Evolutionary conservation across 768 basidiomycete genomes (phyloP), one percentile per base, ranked within the genome.

Genomic region (Auricularia cornea): DNA sequence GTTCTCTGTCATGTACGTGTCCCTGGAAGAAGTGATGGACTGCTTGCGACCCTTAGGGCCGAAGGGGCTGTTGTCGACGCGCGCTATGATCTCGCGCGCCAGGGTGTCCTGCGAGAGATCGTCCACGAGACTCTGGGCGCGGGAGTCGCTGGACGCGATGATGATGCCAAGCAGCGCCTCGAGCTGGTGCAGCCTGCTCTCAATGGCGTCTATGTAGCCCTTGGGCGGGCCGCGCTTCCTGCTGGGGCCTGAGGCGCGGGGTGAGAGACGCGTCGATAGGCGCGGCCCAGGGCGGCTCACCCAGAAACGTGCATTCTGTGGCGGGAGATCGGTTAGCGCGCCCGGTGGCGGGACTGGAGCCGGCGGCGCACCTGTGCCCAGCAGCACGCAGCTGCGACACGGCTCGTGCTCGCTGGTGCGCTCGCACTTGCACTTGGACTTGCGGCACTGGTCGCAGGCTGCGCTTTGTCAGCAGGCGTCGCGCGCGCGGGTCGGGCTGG

Each of bases 181-280:
- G 20, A 92, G 91, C 70, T 95, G 91, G 68, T 96, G 94, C 4
- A 96, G 77, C 16, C 92, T 84, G 16, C 90, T 89, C 75, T 96
- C 93, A 68, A 96, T 93, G 31, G 92, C 92, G 70, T 95, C 92
- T 70, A 96, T 94, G 78, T 96, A 96, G 1, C 93, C 93, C 71
- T 92, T 92, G n/a, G 91, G 90, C 3, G 90, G 89, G 2, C 92
- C 92, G 67, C 92, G 87, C 71, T 89, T 89, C 68, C 88, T 83
- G 14, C 89, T 90, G 8, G 88, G 88, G 33, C 70, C 70, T 71
- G 64, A 23, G n/a, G 20, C 28, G 11, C 29, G 16, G 32, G n/a
- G 3, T 23, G 26, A 28, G 31, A 60, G 23, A 32, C 14, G 20
- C 38, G 20, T 29, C n/a, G 18, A 11, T 28, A n/a, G 18, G 59